These are phyloP conservation scores for Candida insectalens DNA, from an alignment of 805 yeast genomes.

Conservation along the genomic window DNA sequence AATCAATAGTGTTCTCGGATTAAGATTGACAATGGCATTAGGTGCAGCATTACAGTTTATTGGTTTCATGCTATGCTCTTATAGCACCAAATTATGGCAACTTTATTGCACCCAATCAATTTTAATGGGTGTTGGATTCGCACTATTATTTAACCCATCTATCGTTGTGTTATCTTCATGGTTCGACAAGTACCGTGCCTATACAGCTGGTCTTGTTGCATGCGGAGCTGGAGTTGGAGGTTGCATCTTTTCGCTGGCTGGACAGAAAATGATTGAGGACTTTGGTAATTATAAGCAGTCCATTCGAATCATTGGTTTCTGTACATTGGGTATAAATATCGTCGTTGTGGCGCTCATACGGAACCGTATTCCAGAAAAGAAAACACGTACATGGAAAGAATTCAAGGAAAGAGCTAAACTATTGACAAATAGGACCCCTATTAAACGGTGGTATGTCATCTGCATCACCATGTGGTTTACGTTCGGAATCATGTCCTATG, in stretches of 20 bases:
- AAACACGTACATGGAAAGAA: constrained; percentile 5
- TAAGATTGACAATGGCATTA: constrained; percentile 14
- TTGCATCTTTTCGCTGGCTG: constrained; percentile 24
- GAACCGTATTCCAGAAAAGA: constrained; percentile 28
- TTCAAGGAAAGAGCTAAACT: constrained; percentile 7
- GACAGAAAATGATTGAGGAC: constrained; percentile 27
- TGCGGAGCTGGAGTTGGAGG: constrained; percentile 37
- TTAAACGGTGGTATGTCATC: constrained; percentile 10
- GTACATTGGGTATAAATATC: constrained; percentile 26
- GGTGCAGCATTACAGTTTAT: constrained; percentile 35
- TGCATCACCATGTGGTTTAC: constrained; percentile 20
- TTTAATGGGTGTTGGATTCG: constrained; percentile 39
- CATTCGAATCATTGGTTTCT: constrained; percentile 31
- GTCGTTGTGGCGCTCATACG: constrained; percentile 33
- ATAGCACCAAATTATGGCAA: constrained; percentile 39
- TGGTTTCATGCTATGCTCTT: constrained; percentile 44
- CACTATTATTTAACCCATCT: constrained; percentile 39
- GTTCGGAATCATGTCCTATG: constrained; percentile 30
- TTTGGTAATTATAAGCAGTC: constrained; percentile 35
- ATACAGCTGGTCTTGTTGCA: constrained; percentile 29
- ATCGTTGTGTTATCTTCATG: constrained; percentile 41
- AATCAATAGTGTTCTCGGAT: constrained; percentile 10
- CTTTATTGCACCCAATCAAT: constrained; percentile 44
- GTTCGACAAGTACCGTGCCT: constrained; percentile 38
- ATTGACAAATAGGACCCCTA: constrained; percentile 9